Base-by-base conservation (phyloP, 225 moss, liverwort and hornwort species). In the Antitrichia curtipendula region DNA sequence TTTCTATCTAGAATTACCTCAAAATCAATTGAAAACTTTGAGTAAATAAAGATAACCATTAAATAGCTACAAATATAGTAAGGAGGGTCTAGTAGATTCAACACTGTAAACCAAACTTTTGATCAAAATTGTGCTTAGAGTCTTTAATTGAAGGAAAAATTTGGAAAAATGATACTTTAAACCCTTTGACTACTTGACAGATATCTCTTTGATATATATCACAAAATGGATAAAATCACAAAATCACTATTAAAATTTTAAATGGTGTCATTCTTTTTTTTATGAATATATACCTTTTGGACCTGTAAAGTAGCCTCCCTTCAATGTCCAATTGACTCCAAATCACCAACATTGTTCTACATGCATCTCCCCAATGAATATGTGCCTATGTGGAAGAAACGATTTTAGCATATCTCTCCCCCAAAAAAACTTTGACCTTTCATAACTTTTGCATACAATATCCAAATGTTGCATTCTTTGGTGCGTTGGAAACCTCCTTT, bases 81-180 rank as follows among this genome's bases (percentile, higher is more conserved):
- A 23, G 0, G 40, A 43, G 2, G 19, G 8, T 0, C 2, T 27
- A 43, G 43, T 43, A 43, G 24, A 27, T 43, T 43, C 16, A 43
- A 70, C 41, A 43, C 4, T 16, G 9, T 13, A 43, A 27, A 70
- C 8, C 25, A 41, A 70, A 23, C 4, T 69, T 24, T 24, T 40
- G 8, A 23, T 13, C 40, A 40, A 38, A 69, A 23, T 2, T 68
- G 2, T 68, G 13, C 22, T 38, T 2, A n/a, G 1, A 68, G 4
- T 13, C 4, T 69, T 8, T 40, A 43, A 15, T 43, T 70, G 8
- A 1, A 4, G 3, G 3, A 15, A 41, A 41, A 41, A 8, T 25
- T 1, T 41, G 0, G 2, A 14, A 15, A 0, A 70, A 8, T 5
- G 8, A 25, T 8, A 27, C 2, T 0, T 41, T 5, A 27, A 27